Conservation (phyloP, 768 basidiomycete genomes). For the Hericium alpestre region DNA sequence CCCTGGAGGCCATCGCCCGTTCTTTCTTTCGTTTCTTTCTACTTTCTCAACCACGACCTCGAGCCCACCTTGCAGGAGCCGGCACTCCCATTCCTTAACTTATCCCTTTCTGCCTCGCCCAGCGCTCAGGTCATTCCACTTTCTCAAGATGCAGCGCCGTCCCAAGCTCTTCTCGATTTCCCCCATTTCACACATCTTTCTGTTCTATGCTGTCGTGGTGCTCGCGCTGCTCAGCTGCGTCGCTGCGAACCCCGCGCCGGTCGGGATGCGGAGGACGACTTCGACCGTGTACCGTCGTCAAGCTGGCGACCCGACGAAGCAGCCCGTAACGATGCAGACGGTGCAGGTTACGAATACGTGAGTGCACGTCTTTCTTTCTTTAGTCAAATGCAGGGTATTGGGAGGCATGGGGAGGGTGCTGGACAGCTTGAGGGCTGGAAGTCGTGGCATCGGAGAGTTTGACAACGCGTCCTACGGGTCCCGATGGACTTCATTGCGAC, state of each 20-base stretch:
- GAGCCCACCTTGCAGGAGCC: constrained; percentile 24
- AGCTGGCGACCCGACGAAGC: constrained; percentile 16
- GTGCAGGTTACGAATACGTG: constrained; percentile 30
- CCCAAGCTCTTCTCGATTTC: constrained; percentile 4
- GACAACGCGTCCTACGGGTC: no score
- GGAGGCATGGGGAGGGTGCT: no score
- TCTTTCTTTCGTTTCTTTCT: constrained; percentile 5
- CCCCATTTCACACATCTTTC: neutral
- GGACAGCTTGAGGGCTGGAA: no score
- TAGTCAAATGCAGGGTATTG: no score
- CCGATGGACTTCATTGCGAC: no score
- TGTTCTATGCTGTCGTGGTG: neutral
- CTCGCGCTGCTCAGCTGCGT: constrained; percentile 1
- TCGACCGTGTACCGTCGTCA: constrained; percentile 8
- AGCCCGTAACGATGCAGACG: constrained; percentile 27
- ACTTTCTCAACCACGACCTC: constrained; percentile 13
- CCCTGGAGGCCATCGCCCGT: neutral
- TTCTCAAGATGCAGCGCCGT: constrained; percentile 18
- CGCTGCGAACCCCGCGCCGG: neutral
- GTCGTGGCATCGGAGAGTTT: no score
- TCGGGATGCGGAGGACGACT: neutral
- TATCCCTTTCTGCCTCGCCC: constrained; percentile 7
- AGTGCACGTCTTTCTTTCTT: constrained; percentile 12
- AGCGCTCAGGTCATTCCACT: constrained; percentile 2
- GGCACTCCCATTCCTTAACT: constrained; percentile 25